Conservation (phyloP, 352 stramenopile species). For the Phytophthora boehmeriae region DNA sequence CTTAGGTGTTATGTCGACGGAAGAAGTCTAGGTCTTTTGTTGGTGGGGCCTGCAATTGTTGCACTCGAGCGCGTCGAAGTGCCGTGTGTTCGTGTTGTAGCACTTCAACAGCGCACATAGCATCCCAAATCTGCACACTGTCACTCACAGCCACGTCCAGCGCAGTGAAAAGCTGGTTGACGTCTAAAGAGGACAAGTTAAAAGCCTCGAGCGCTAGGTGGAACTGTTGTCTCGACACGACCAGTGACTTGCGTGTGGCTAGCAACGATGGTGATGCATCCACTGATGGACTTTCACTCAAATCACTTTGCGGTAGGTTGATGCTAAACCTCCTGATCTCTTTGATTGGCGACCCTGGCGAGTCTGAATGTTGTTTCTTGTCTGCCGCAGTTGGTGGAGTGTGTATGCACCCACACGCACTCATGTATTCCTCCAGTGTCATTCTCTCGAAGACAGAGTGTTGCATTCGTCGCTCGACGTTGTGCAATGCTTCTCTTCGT, state of each 20-base stretch:
- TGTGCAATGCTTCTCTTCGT: conserved; percentile 54
- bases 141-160: conserved; percentile 63
- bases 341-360: conserved; percentile 16
- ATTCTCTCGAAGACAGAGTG: conserved; percentile 53
- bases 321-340: conserved; percentile 23
- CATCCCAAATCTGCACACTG: conserved; percentile 51
- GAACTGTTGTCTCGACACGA: conserved; percentile 61
- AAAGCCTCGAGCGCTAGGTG: conserved; percentile 67
- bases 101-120: conserved; percentile 46
- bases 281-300: conserved; percentile 7
- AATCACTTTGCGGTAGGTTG: conserved; percentile 6
- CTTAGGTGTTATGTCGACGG: conserved; percentile 15
- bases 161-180: conserved; percentile 69
- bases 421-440: conserved; percentile 67
- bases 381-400: not conserved
- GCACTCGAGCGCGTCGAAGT: conserved; percentile 48
- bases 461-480: conserved; percentile 48
- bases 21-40: conserved; percentile 48
- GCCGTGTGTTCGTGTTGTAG: conserved; percentile 55
- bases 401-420: conserved; percentile 45
- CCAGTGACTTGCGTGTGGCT: conserved; percentile 37
- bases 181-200: conserved; percentile 42
- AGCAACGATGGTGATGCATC: conserved; percentile 24
- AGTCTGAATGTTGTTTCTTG: not conserved
- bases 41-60: conserved; percentile 46